phyloP scores from a whole-genome alignment of 1,284 basidiomycete species.

The Limonomyces culmigenus region DNA sequence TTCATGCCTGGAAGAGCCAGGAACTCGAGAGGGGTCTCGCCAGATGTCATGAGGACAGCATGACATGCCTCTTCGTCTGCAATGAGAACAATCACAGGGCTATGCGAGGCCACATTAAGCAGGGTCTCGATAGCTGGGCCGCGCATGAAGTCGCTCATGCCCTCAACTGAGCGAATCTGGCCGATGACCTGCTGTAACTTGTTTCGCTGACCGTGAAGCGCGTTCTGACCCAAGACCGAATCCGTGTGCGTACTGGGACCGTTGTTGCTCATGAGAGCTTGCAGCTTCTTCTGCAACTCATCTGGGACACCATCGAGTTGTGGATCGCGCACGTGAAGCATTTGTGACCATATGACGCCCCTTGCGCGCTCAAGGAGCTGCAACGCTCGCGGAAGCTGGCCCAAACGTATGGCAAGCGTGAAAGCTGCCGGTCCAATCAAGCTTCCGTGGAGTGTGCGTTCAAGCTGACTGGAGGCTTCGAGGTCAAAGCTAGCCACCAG shows the following conservation, averaged over 20 bases:
- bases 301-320: background rate
- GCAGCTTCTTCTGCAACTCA: background rate
- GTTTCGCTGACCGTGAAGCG: background rate
- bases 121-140: background rate
- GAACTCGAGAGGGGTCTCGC: background rate
- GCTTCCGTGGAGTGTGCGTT: too few species aligned
- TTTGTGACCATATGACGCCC: background rate
- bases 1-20: background rate
- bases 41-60: background rate
- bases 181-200: background rate
- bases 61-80: background rate
- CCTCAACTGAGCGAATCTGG: background rate
- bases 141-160: background rate
- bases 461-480: background rate
- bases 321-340: background rate
- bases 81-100: background rate
- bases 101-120: background rate
- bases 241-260: too few species aligned
- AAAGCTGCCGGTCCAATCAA: background rate
- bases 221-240: too few species aligned
- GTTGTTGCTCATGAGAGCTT: background rate
- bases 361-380: background rate
- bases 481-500: background rate
- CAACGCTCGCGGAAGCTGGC: background rate
- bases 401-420: background rate